These are phyloP conservation scores for Xylariaceae sp. DNA, from an alignment of 2,329 filamentous ascomycete species.

Conservation along the genomic window DNA sequence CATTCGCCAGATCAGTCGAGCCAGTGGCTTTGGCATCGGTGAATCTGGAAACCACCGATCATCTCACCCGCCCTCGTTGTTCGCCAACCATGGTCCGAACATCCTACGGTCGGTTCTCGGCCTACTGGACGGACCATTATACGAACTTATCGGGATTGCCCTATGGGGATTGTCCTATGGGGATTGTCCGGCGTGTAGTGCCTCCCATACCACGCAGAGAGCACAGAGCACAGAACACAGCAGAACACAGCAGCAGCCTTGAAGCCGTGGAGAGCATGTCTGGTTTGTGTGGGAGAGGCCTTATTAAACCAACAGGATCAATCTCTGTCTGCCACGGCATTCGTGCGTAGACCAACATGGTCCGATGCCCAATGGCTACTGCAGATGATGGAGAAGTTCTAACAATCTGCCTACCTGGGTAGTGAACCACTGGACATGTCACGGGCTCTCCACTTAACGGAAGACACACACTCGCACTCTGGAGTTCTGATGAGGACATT, in stretches of 20 bases:
- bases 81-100: not conserved
- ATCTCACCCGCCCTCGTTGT: constrained; percentile 8
- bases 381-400: not conserved
- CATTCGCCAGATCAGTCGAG: not conserved
- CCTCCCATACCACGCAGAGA: too few relatives aligned
- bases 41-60: constrained; percentile 1
- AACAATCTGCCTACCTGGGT: not conserved
- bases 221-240: too few relatives aligned
- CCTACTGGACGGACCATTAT: not conserved
- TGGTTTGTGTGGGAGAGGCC: not conserved
- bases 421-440: constrained; percentile 5
- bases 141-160: constrained; percentile 23
- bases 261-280: not conserved
- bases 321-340: not conserved
- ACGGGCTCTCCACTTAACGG: not conserved
- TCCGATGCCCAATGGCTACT: not conserved
- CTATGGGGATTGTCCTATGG: constrained; percentile 28
- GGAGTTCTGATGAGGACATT: not conserved
- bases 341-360: not conserved
- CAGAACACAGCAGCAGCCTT: too few relatives aligned
- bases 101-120: not conserved
- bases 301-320: not conserved
- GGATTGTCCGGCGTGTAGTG: constrained; percentile 24
- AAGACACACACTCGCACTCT: not conserved
- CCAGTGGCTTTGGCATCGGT: not conserved